Conservation (phyloP, 495 filamentous ascomycete species). For the Elasticomyces elasticus region DNA sequence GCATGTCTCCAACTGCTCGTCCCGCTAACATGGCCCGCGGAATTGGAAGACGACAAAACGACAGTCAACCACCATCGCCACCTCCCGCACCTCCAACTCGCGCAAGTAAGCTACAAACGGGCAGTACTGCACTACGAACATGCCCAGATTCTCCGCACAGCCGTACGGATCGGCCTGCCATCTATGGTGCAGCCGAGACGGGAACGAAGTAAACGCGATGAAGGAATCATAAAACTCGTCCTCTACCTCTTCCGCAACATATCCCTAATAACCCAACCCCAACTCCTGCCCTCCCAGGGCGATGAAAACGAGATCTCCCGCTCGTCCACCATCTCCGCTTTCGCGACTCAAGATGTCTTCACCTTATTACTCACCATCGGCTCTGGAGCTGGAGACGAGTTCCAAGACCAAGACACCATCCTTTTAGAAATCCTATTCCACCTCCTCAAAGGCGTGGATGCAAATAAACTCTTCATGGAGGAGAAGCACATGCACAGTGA, state of each 20-base stretch:
- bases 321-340: conserved; percentile 77
- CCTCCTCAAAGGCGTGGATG: conserved; percentile 79
- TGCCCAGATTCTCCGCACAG: conserved; percentile 62
- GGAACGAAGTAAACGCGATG: conserved; percentile 70
- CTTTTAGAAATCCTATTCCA: conserved; percentile 87
- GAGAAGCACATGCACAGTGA: conserved; percentile 56
- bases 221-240: conserved; percentile 86
- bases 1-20: conserved; percentile 88
- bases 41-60: conserved; percentile 67
- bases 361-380: conserved; percentile 72
- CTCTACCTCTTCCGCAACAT: conserved; percentile 85
- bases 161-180: conserved; percentile 72
- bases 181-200: conserved; percentile 70
- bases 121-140: conserved; percentile 72
- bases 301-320: conserved; percentile 84
- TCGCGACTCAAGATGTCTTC: conserved; percentile 82
- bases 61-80: conserved; percentile 90
- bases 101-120: conserved; percentile 81
- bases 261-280: conserved; percentile 65
- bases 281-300: conserved; percentile 48
- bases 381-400: conserved; percentile 87
- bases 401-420: conserved; percentile 73
- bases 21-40: conserved; percentile 88
- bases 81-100: conserved; percentile 74
- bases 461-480: conserved; percentile 75